Evolutionary conservation across 768 basidiomycete genomes (phyloP).

Genomic region (Tricholoma sp.): DNA sequence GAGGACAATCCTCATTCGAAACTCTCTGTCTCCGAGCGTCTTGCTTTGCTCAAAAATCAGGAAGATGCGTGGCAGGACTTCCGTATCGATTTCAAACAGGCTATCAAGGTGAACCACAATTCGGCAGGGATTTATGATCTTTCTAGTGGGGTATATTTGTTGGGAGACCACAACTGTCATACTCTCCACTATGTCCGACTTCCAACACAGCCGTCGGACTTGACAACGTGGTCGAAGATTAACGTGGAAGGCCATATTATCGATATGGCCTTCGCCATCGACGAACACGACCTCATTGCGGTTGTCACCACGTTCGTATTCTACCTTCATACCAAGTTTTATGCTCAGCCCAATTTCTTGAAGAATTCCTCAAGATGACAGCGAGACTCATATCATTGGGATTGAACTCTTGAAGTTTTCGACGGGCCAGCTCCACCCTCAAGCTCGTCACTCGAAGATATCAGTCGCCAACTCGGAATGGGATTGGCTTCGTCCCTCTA

Average conservation of each 20-base stretch:
- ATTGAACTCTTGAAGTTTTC: slow-evolving; percentile 28
- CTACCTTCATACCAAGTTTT: background rate
- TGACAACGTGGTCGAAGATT: slow-evolving; percentile 24
- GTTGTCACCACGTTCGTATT: slow-evolving; percentile 34
- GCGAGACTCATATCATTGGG: slow-evolving; percentile 3
- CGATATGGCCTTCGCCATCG: slow-evolving; percentile 37
- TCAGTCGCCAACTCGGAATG: slow-evolving; percentile 20
- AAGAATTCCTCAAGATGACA: background rate
- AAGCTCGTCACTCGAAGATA: slow-evolving; percentile 23
- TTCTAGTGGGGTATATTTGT: slow-evolving; percentile 34
- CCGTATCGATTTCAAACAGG: slow-evolving; percentile 2
- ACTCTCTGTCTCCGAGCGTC: background rate
- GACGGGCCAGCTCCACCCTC: slow-evolving; percentile 31
- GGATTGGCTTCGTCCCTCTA: slow-evolving; percentile 19
- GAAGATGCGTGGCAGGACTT: slow-evolving; percentile 10
- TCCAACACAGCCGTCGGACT: slow-evolving; percentile 22
- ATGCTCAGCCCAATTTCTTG: background rate
- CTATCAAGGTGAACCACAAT: slow-evolving; percentile 5
- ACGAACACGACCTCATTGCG: slow-evolving; percentile 41
- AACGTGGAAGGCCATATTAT: slow-evolving; percentile 25
- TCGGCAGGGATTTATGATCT: slow-evolving; percentile 37
- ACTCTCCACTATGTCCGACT: slow-evolving; percentile 29
- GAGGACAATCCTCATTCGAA: slow-evolving; percentile 5
- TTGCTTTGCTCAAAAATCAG: slow-evolving; percentile 3
- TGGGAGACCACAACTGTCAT: slow-evolving; percentile 24